phyloP scores from a whole-genome alignment of 164 flowering plant species.

The Chloranthus sessilifolius region DNA sequence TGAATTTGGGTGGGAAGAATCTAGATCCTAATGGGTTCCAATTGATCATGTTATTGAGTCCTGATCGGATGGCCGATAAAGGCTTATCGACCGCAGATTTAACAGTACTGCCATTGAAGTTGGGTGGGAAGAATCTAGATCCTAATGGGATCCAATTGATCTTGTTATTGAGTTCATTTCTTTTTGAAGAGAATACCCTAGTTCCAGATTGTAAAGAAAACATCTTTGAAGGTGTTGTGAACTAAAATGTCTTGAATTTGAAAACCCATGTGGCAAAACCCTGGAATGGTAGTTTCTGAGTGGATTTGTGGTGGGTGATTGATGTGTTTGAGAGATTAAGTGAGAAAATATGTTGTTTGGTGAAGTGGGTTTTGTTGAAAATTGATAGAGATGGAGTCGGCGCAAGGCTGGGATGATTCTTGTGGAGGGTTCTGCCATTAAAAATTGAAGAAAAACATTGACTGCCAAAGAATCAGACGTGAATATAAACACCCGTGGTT shows the following conservation, averaged over 20 bases:
- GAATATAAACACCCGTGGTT: too few relatives aligned
- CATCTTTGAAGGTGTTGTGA: too few relatives aligned
- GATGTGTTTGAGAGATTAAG: not conserved
- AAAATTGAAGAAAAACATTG: too few relatives aligned
- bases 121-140: slow-evolving; percentile 30
- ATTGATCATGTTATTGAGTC: slow-evolving; percentile 7
- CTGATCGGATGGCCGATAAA: slow-evolving; percentile 18
- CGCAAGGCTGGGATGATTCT: slow-evolving; percentile 23
- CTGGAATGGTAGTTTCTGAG: slow-evolving; percentile 5
- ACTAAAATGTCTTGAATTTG: slow-evolving; percentile 8
- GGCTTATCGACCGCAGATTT: slow-evolving; percentile 47
- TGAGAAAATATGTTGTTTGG: slow-evolving; percentile 4
- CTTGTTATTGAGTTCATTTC: slow-evolving; percentile 12
- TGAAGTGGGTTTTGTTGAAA: slow-evolving; percentile 2
- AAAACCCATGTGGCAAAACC: slow-evolving; percentile 3
- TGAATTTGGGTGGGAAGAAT: slow-evolving; percentile 24
- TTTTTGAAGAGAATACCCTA: slow-evolving; percentile 9
- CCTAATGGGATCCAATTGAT: slow-evolving; percentile 12
- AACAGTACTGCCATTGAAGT: slow-evolving; percentile 23
- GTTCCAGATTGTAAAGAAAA: not conserved
- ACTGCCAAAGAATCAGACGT: too few relatives aligned
- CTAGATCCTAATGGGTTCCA: slow-evolving; percentile 23
- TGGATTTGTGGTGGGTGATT: not conserved
- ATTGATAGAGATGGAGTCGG: slow-evolving; percentile 2
- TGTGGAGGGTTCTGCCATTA: slow-evolving; percentile 36